Evolutionary conservation across 192 early-diverging fungal genomes (phyloP).

Genomic region (Dimargaris xerosporica): DNA sequence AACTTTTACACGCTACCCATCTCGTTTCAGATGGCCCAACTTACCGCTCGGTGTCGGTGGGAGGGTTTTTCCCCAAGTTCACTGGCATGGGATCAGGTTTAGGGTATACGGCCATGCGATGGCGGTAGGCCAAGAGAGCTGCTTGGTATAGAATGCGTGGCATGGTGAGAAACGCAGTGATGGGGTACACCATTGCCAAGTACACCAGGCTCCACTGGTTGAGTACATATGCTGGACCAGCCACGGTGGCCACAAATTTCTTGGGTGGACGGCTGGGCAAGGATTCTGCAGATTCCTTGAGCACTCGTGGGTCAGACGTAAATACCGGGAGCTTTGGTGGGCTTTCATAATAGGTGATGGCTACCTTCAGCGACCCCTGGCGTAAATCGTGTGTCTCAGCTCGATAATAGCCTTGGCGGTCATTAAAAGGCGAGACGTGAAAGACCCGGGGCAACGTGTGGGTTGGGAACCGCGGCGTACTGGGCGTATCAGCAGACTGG

Average conservation of each 20-base stretch:
- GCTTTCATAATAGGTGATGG: slow-evolving; percentile 4
- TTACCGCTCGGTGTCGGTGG: too few relatives aligned
- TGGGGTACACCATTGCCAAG: slow-evolving; percentile 23
- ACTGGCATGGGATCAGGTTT: slow-evolving; percentile 22
- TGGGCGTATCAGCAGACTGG: slow-evolving; percentile 6
- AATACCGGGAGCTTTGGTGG: not conserved
- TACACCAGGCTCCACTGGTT: slow-evolving; percentile 10
- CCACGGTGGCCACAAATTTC: slow-evolving; percentile 17
- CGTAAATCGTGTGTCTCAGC: slow-evolving; percentile 1
- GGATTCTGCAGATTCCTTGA: not conserved
- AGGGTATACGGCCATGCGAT: slow-evolving; percentile 30
- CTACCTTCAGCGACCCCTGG: slow-evolving; percentile 7
- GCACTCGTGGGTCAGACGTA: not conserved
- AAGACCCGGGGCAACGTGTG: slow-evolving; percentile 15
- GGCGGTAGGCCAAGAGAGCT: slow-evolving; percentile 24
- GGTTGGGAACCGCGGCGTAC: not conserved
- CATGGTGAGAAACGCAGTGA: slow-evolving; percentile 34
- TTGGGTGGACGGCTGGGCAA: not conserved
- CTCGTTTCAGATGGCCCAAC: too few relatives aligned
- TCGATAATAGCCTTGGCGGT: slow-evolving; percentile 16
- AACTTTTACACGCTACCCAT: too few relatives aligned
- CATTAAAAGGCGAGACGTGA: slow-evolving; percentile 24
- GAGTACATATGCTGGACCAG: slow-evolving; percentile 12
- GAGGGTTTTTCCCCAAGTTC: slow-evolving; percentile 11
- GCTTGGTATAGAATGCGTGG: slow-evolving; percentile 39